Base-by-base conservation (phyloP, 352 stramenopile genomes). In the Globisporangium irregulare region DNA sequence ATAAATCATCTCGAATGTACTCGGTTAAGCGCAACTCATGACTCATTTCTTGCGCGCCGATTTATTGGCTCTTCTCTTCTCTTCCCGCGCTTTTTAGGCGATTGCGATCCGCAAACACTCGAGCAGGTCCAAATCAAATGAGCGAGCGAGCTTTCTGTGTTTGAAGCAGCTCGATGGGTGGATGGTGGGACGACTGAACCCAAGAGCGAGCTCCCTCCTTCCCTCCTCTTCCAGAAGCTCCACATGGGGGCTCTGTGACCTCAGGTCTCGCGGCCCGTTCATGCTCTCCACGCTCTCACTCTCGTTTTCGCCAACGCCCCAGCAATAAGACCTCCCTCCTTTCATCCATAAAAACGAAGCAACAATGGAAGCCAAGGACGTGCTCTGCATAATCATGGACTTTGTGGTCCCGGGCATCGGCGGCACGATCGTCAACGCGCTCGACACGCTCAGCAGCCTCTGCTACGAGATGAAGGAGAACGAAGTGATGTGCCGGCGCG, bases 381-480 rank as follows among this genome's bases (percentile, higher is more conserved):
- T 70, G 56, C 56, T 70, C 41, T 38, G 22, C 56, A 22, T 71
- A 27, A 55, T 71, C 34, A 32, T 67, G 58, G 59, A 69, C 59
- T 73, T 71, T n/a, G 70, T 83, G 43, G 70, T 83, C 36, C 76
- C 76, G 9, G 77, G 74, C 32, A 36, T 80, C 50, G 77, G 77
- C n/a, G 61, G 67, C 41, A 67, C 62, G 34, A 75, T 82, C 69
- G 29, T 71, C 34, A 62, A 71, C 20, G 74, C 77, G 43, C 54
- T 84, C 46, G 69, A 67, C 10, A 73, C 64, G 25, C 65, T 78
- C 56, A 22, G 72, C 22, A 61, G 62, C 25, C 67, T 81, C 9
- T 76, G 75, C 43, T 59, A 67, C 27, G 61, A 75, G 32, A 62
- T 75, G 61, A 72, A 75, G 51, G 72, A 78, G 62, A 63, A 66